Percentiles rank a stretch among this genome's conserved stretches.
Conservation (phyloP, 495 filamentous ascomycete genomes). For the Lepraria neglecta region DNA sequence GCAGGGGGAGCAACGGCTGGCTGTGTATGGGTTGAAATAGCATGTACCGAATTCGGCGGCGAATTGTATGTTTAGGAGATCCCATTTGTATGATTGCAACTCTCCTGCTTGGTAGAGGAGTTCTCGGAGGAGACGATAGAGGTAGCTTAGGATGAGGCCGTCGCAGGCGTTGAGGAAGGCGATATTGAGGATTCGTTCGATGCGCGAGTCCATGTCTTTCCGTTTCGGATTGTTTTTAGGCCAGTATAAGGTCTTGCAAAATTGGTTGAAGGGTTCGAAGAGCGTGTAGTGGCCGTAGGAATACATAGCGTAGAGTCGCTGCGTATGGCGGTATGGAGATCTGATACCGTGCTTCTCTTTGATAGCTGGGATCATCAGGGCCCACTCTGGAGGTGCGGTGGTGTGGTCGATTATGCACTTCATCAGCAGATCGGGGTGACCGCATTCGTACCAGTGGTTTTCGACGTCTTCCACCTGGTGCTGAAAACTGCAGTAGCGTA, state of each 20-base stretch:
- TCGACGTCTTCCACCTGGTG: conserved; percentile 37
- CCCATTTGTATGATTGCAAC: not conserved
- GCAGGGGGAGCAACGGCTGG: conserved; percentile 1
- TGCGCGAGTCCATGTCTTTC: conserved; percentile 21
- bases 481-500: conserved; percentile 39
- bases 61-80: conserved; percentile 18
- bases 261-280: conserved; percentile 8
- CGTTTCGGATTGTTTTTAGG: conserved; percentile 11
- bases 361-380: conserved; percentile 16
- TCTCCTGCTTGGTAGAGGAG: conserved; percentile 1
- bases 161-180: conserved; percentile 20
- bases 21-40: conserved; percentile 2
- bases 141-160: conserved; percentile 16
- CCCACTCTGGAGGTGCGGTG: conserved; percentile 16
- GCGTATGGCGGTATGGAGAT: conserved; percentile 17
- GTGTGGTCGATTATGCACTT: conserved; percentile 18
- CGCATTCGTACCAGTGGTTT: conserved; percentile 36
- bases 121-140: conserved; percentile 24
- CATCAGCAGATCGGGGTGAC: conserved; percentile 11
- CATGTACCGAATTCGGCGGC: conserved; percentile 17
- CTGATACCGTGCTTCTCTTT: conserved; percentile 16
- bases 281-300: conserved; percentile 21
- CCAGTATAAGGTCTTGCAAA: conserved; percentile 14
- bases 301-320: conserved; percentile 9
- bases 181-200: conserved; percentile 26